A percentile compares a stretch with the other conserved stretches of the same genome.
These are phyloP conservation scores for Fraxinus sp. DNA, from an alignment of 305 asterid genomes.

Conservation along the genomic window DNA sequence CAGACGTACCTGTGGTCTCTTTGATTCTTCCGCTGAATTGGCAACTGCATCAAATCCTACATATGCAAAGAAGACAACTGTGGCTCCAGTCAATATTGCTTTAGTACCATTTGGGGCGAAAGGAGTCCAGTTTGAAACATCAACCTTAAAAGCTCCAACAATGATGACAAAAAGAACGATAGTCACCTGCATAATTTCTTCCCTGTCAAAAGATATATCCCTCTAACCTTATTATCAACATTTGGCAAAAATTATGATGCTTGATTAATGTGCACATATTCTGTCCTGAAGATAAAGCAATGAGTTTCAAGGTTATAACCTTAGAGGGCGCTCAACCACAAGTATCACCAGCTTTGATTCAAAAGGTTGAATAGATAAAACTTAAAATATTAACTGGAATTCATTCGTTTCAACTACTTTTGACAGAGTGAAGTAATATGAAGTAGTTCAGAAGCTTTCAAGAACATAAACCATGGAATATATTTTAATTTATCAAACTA, in stretches of 20 bases:
- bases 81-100: constrained; percentile 87
- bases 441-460: background rate
- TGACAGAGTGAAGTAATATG: background rate
- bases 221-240: background rate
- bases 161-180: constrained; percentile 74
- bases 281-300: background rate
- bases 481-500: background rate
- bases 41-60: constrained; percentile 99
- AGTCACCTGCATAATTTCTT: constrained; percentile 56
- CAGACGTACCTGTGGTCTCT: constrained; percentile 74
- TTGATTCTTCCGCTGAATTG: constrained; percentile 96
- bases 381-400: background rate
- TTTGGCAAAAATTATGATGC: background rate
- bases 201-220: constrained; percentile 17
- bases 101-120: constrained; percentile 77
- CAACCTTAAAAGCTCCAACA: constrained; percentile 77
- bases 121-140: constrained; percentile 86
- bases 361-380: background rate
- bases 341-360: constrained; percentile 1
- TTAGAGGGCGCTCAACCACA: background rate
- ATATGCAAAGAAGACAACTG: constrained; percentile 93
- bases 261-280: background rate
- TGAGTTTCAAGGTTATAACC: background rate
- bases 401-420: background rate
- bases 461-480: background rate